These are phyloP conservation scores for Macrocystidia cucumis DNA, from an alignment of 1,284 basidiomycete genomes.

Conservation along the genomic window DNA sequence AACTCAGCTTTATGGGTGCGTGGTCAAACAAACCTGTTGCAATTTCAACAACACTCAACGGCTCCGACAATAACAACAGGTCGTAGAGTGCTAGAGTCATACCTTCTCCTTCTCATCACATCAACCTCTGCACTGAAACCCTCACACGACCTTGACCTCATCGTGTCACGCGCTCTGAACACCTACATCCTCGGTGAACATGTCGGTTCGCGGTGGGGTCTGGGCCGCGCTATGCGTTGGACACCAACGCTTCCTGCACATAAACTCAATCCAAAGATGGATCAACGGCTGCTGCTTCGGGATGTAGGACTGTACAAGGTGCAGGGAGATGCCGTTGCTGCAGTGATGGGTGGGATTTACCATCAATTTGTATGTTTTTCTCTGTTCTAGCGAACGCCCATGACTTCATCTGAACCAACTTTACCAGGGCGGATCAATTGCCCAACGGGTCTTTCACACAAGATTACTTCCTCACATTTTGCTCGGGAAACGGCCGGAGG, in stretches of 20 bases:
- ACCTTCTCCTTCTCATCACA: slow-evolving; percentile 64
- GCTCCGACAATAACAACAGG: slow-evolving; percentile 43
- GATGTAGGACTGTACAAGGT: slow-evolving; percentile 69
- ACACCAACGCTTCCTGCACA: slow-evolving; percentile 38
- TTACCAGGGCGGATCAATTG: slow-evolving; percentile 47
- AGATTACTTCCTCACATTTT: slow-evolving; percentile 52
- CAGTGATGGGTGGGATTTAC: slow-evolving; percentile 69
- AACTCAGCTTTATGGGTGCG: slow-evolving; percentile 63
- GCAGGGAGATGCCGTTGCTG: slow-evolving; percentile 67
- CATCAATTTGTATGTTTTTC: slow-evolving; percentile 63
- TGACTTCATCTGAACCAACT: slow-evolving; percentile 2
- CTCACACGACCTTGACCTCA: slow-evolving; percentile 45
- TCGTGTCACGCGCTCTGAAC: slow-evolving; percentile 49
- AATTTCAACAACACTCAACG: not conserved
- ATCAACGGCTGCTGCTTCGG: slow-evolving; percentile 27
- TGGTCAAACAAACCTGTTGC: slow-evolving; percentile 3
- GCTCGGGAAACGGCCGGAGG: slow-evolving; percentile 29
- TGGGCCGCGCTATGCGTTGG: slow-evolving; percentile 66
- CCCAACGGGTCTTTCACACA: slow-evolving; percentile 63
- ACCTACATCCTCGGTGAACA: slow-evolving; percentile 64
- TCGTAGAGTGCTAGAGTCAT: slow-evolving; percentile 65
- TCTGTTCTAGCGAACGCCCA: slow-evolving; percentile 1
- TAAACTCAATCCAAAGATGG: slow-evolving; percentile 15
- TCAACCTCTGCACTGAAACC: slow-evolving; percentile 40
- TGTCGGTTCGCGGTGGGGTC: slow-evolving; percentile 64